Evolutionary conservation across 495 filamentous ascomycete species (phyloP).

Genomic region (Astrothelium subdiscretum): DNA sequence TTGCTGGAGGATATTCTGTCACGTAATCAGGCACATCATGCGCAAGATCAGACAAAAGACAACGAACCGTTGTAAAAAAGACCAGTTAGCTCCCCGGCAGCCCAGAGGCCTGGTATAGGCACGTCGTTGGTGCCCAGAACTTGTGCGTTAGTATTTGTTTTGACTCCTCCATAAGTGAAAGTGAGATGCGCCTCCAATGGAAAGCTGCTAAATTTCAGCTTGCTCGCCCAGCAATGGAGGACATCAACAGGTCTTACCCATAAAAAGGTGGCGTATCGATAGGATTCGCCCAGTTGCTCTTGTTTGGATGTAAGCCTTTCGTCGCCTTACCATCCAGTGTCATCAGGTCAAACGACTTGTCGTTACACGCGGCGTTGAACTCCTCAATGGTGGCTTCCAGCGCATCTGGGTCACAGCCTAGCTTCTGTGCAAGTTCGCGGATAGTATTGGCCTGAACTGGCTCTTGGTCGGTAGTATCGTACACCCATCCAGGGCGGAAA

Average conservation of each 20-base stretch:
- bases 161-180: constrained; percentile 18
- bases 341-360: constrained; percentile 20
- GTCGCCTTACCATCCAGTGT: constrained; percentile 22
- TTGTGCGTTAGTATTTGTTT: constrained; percentile 13
- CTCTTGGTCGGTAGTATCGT: constrained; percentile 22
- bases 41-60: not conserved
- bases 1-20: constrained; percentile 16
- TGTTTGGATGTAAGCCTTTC: constrained; percentile 14
- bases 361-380: constrained; percentile 20
- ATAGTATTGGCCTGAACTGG: constrained; percentile 18
- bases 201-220: not conserved
- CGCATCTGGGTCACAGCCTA: constrained; percentile 15
- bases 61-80: constrained; percentile 13
- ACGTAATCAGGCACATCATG: not conserved
- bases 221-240: not conserved
- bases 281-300: constrained; percentile 21
- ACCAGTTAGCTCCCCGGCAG: constrained; percentile 13
- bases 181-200: constrained; percentile 1
- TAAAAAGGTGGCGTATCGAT: constrained; percentile 17
- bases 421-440: constrained; percentile 17
- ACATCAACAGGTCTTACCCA: constrained; percentile 11
- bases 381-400: constrained; percentile 19
- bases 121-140: constrained; percentile 18
- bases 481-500: constrained; percentile 23
- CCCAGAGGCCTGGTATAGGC: constrained; percentile 13